Percentiles rank a stretch among this genome's conserved stretches.
Conservation (phyloP, 2,329 filamentous ascomycete species). For the Fusarium sp. region DNA sequence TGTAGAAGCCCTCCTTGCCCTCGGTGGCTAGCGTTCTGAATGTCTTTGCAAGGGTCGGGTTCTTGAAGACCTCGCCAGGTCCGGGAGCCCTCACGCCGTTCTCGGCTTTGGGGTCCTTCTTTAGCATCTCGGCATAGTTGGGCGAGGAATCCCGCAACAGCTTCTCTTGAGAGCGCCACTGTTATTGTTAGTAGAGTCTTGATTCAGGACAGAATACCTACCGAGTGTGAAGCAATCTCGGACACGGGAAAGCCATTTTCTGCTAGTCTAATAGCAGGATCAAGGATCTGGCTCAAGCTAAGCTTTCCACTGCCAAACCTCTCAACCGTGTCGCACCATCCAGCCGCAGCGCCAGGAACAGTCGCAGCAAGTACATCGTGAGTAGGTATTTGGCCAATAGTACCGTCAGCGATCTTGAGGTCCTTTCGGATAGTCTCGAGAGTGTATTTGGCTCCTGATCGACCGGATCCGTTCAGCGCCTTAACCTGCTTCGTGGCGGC, state of each 20-base stretch:
- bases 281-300: conserved; percentile 79
- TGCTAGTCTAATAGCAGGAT: conserved; percentile 84
- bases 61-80: conserved; percentile 90
- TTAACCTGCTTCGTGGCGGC: conserved; percentile 84
- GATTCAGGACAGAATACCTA: conserved; percentile 56
- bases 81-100: conserved; percentile 80
- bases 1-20: conserved; percentile 92
- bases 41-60: conserved; percentile 82
- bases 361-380: conserved; percentile 84
- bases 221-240: conserved; percentile 75
- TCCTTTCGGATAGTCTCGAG: conserved; percentile 78
- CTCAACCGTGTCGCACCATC: conserved; percentile 91
- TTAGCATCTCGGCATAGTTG: conserved; percentile 89
- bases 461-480: conserved; percentile 93
- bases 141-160: conserved; percentile 79
- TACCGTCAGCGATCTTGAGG: conserved; percentile 72
- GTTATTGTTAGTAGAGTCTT: background rate
- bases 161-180: conserved; percentile 80
- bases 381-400: conserved; percentile 74
- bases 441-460: conserved; percentile 76
- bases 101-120: conserved; percentile 74
- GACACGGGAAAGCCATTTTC: conserved; percentile 93
- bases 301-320: conserved; percentile 91
- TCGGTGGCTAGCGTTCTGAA: conserved; percentile 83
- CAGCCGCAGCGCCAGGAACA: conserved; percentile 89